Evolutionary conservation across 148 eudicot genomes (phyloP).

Genomic region (Camellia lanceoleosa): DNA sequence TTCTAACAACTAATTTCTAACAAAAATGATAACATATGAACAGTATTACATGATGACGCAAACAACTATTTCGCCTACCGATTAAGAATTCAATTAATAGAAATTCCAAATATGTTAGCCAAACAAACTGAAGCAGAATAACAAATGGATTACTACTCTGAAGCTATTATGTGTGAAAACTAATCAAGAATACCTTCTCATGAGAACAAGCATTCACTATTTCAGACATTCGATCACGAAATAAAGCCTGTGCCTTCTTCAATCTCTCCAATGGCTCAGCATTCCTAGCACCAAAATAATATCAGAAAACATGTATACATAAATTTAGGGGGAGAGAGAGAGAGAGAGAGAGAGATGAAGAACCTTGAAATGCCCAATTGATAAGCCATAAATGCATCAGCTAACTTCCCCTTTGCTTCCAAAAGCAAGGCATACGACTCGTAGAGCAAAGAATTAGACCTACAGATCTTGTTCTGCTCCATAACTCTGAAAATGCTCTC

Average conservation of each 20-base stretch:
- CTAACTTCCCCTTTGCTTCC: slow-evolving; percentile 59
- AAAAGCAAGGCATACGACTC: slow-evolving; percentile 55
- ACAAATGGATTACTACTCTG: not conserved
- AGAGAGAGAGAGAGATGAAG: not conserved
- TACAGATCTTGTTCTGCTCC: slow-evolving; percentile 20
- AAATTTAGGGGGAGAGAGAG: not conserved
- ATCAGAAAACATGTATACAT: not conserved
- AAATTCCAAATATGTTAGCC: not conserved
- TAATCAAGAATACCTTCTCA: slow-evolving; percentile 47
- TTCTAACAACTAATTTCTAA: too few species aligned
- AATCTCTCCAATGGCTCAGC: slow-evolving; percentile 83
- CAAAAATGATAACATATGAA: not conserved
- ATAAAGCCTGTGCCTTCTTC: slow-evolving; percentile 61
- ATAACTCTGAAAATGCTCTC: slow-evolving; percentile 17
- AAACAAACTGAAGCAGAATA: not conserved
- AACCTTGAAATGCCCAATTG: slow-evolving; percentile 74
- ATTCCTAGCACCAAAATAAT: slow-evolving; percentile 45
- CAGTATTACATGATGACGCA: not conserved
- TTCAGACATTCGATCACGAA: slow-evolving; percentile 55
- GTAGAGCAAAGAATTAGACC: slow-evolving; percentile 42
- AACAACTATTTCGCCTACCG: not conserved
- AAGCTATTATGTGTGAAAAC: not conserved
- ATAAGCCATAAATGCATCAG: slow-evolving; percentile 62
- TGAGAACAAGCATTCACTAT: slow-evolving; percentile 37
- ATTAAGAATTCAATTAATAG: not conserved